Evolutionary conservation across 805 yeast species (phyloP).

Genomic region (Metschnikowia vanudenii): DNA sequence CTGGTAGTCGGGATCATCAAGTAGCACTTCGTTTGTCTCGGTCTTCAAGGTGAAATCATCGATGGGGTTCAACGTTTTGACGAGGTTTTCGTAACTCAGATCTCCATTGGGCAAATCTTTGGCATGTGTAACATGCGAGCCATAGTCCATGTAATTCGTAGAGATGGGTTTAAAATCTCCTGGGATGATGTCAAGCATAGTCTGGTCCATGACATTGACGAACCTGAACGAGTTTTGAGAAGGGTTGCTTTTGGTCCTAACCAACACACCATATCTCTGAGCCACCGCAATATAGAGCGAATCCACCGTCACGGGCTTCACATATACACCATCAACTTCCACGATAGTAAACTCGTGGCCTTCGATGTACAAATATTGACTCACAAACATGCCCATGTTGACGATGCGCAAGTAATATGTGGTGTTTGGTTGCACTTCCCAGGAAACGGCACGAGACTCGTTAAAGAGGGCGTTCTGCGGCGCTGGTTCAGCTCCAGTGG

Average conservation of each 20-base stretch:
- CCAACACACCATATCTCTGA: constrained; percentile 72
- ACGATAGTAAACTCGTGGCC: constrained; percentile 42
- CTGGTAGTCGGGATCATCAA: constrained; percentile 59
- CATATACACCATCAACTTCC: constrained; percentile 51
- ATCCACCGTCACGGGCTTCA: constrained; percentile 55
- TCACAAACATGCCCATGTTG: constrained; percentile 70
- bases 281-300: constrained; percentile 71
- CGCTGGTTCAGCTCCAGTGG: constrained; percentile 83
- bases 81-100: constrained; percentile 39
- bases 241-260: constrained; percentile 56
- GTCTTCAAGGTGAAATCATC: constrained; percentile 85
- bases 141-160: constrained; percentile 57
- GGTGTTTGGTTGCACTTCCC: constrained; percentile 55
- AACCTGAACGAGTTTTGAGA: constrained; percentile 42
- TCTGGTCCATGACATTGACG: constrained; percentile 58
- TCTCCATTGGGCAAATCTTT: constrained; percentile 22
- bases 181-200: constrained; percentile 72
- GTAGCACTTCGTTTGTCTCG: constrained; percentile 45
- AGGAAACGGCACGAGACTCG: constrained; percentile 57
- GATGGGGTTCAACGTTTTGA: constrained; percentile 25
- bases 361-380: constrained; percentile 50
- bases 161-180: constrained; percentile 51
- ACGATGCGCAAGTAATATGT: constrained; percentile 64
- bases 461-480: constrained; percentile 67
- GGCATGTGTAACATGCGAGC: constrained; percentile 29